These are phyloP conservation scores for Xylaria multiplex DNA, from an alignment of 2,329 filamentous ascomycete species.

Conservation along the genomic window DNA sequence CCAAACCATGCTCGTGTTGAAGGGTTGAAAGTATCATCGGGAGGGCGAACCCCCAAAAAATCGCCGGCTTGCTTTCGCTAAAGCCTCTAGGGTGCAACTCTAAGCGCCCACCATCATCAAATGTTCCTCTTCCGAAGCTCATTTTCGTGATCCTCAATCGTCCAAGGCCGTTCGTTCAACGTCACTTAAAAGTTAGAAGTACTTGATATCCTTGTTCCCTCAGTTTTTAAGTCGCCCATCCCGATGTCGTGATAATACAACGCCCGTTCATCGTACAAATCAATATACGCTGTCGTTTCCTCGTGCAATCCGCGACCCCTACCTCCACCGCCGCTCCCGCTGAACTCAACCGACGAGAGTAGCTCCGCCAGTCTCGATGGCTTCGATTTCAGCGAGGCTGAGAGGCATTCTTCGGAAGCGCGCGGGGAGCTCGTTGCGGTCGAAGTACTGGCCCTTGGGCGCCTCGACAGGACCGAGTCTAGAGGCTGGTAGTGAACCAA, in stretches of 20 bases:
- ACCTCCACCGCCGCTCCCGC: not conserved
- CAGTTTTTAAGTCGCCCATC: slow-evolving; percentile 21
- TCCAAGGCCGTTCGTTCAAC: slow-evolving; percentile 17
- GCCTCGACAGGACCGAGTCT: slow-evolving; percentile 78
- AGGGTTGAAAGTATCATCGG: slow-evolving; percentile 5
- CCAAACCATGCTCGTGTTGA: slow-evolving; percentile 14
- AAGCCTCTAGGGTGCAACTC: not conserved
- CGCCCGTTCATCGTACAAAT: slow-evolving; percentile 36
- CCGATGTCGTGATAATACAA: slow-evolving; percentile 35
- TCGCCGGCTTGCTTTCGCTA: slow-evolving; percentile 2
- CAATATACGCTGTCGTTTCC: slow-evolving; percentile 25
- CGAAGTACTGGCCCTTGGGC: slow-evolving; percentile 81
- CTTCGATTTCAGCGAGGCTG: slow-evolving; percentile 88
- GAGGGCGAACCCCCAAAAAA: not conserved
- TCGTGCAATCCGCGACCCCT: slow-evolving; percentile 2
- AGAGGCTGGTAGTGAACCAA: slow-evolving; percentile 66
- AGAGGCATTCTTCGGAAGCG: slow-evolving; percentile 83
- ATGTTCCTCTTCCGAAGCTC: slow-evolving; percentile 19
- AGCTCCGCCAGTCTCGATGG: slow-evolving; percentile 92
- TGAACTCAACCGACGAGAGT: slow-evolving; percentile 58
- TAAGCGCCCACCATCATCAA: slow-evolving; percentile 4
- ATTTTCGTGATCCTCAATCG: slow-evolving; percentile 3
- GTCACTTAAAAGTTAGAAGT: slow-evolving; percentile 14
- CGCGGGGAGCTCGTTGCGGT: slow-evolving; percentile 84
- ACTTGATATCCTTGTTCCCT: slow-evolving; percentile 19